Conservation (phyloP, 2,329 filamentous ascomycete genomes). For the Herpotrichia juniperi region DNA sequence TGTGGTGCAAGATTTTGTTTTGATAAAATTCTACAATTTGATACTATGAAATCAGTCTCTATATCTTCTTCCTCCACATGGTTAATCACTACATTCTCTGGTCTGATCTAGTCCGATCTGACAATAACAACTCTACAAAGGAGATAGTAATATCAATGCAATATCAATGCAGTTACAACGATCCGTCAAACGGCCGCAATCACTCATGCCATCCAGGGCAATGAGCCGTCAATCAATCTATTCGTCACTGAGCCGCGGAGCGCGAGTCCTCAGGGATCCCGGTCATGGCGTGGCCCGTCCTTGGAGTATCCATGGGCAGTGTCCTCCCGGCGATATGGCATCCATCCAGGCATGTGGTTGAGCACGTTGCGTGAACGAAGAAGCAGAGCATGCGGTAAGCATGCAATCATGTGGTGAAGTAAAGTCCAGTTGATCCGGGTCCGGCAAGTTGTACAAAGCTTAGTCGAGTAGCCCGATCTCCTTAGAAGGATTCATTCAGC, state of each 20-base stretch:
- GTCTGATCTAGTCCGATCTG: background rate
- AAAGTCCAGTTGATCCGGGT: constrained; percentile 23
- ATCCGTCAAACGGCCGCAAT: background rate
- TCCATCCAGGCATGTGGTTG: constrained; percentile 24
- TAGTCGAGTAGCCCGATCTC: constrained; percentile 22
- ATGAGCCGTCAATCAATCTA: background rate
- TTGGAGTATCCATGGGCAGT: background rate
- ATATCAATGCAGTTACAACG: constrained; percentile 1
- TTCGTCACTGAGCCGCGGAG: background rate
- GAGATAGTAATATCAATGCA: constrained; percentile 13
- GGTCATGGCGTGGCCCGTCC: constrained; percentile 1
- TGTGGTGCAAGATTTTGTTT: background rate
- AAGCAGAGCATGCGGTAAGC: constrained; percentile 19
- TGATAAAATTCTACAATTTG: background rate
- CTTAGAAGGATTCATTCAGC: constrained; percentile 32
- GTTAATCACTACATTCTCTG: background rate
- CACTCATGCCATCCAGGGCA: background rate
- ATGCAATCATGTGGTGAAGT: constrained; percentile 25
- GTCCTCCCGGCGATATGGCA: constrained; percentile 17
- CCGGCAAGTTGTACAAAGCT: constrained; percentile 9
- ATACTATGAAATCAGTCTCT: no score
- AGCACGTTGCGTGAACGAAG: background rate
- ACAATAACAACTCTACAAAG: constrained; percentile 8
- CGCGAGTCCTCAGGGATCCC: background rate
- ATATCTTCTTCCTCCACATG: no score